These are phyloP conservation scores for Talaromyces sp. DNA, from an alignment of 2,329 filamentous ascomycete species.

Conservation along the genomic window DNA sequence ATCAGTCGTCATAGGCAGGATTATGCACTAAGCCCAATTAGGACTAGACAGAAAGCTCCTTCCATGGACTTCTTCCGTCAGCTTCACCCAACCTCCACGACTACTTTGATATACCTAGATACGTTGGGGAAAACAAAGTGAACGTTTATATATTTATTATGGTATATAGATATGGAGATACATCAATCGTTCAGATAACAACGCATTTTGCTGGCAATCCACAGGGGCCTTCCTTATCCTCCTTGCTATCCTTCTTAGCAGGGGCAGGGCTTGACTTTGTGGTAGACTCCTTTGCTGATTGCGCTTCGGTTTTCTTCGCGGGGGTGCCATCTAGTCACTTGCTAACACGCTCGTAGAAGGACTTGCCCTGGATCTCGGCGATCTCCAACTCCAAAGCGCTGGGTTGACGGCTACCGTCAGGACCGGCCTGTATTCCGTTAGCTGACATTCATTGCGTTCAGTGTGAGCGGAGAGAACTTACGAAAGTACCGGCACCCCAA, in stretches of 20 bases:
- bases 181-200: slow-evolving; percentile 53
- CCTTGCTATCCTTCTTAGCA: slow-evolving; percentile 47
- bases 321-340: slow-evolving; percentile 78
- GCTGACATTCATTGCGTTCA: slow-evolving; percentile 14
- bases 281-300: slow-evolving; percentile 21
- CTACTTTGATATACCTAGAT: neutral
- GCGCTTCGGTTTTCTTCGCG: slow-evolving; percentile 22
- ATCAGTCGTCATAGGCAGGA: slow-evolving; percentile 9
- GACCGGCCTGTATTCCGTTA: slow-evolving; percentile 39
- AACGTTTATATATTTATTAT: neutral
- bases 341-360: slow-evolving; percentile 73
- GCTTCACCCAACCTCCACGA: neutral
- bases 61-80: neutral
- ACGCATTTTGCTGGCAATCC: slow-evolving; percentile 72
- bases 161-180: slow-evolving; percentile 16
- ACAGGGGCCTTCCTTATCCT: slow-evolving; percentile 62
- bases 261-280: slow-evolving; percentile 24
- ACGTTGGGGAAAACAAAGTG: neutral
- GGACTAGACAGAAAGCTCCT: neutral
- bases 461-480: slow-evolving; percentile 33
- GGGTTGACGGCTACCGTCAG: slow-evolving; percentile 82
- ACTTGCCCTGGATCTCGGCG: slow-evolving; percentile 77
- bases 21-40: neutral
- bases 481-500: slow-evolving; percentile 94
- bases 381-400: slow-evolving; percentile 70